Conservation (phyloP, 2,329 filamentous ascomycete genomes). For the Fusarium solani-melongenae region DNA sequence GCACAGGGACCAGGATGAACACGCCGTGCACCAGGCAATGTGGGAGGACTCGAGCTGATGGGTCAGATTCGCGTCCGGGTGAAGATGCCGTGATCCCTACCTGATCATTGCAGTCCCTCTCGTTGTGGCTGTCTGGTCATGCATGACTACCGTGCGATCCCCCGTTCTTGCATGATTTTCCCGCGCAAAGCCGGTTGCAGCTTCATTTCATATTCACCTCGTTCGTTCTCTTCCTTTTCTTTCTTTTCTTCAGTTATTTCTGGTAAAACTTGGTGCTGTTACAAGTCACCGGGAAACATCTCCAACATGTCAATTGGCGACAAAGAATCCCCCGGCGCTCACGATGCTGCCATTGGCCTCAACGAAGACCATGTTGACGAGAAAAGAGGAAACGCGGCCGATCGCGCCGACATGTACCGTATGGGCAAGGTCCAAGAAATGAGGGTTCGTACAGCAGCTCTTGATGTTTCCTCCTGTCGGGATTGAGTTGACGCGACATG, state of each 20-base stretch:
- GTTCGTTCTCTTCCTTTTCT: background rate
- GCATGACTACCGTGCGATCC: background rate
- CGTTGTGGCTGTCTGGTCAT: background rate
- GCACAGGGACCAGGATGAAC: conserved; percentile 2
- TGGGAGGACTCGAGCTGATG: background rate
- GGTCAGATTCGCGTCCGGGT: background rate
- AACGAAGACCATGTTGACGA: conserved; percentile 27
- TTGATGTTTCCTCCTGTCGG: background rate
- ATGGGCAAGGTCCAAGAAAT: conserved; percentile 39
- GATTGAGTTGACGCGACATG: background rate
- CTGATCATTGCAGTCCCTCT: background rate
- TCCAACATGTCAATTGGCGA: conserved; percentile 22
- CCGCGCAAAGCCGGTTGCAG: conserved; percentile 6
- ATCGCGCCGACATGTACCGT: conserved; percentile 40
- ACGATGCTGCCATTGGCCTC: background rate
- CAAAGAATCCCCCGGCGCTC: conserved; percentile 13
- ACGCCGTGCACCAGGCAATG: conserved; percentile 1
- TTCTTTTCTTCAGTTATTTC: background rate
- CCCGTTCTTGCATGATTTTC: conserved; percentile 20
- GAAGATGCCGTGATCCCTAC: background rate
- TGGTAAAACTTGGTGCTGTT: background rate
- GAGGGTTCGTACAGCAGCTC: conserved; percentile 21
- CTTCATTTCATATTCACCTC: conserved; percentile 2
- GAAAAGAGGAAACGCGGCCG: conserved; percentile 33
- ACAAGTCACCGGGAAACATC: background rate